Conservation (phyloP, 2,329 filamentous ascomycete genomes). For the Colletotrichum abscissum region DNA sequence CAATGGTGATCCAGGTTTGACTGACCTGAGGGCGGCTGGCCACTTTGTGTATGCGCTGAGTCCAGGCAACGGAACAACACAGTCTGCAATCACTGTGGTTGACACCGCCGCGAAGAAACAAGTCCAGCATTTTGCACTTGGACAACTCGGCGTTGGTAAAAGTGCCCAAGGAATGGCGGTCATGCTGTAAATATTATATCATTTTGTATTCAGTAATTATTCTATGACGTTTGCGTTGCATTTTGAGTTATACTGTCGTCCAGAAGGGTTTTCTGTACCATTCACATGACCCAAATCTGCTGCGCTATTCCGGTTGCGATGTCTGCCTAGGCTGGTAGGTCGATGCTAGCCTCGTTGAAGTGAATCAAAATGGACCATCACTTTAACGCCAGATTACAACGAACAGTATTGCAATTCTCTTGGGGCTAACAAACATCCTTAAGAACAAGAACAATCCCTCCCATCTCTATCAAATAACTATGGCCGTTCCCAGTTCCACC, state of each 20-base stretch:
- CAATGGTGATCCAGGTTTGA: slow-evolving; percentile 63
- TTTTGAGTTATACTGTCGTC: too few species aligned
- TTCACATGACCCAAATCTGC: too few species aligned
- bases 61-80: slow-evolving; percentile 59
- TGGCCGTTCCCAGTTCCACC: too few species aligned
- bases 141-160: neutral
- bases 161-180: slow-evolving; percentile 31
- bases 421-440: neutral
- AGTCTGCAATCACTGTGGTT: slow-evolving; percentile 51
- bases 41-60: slow-evolving; percentile 68
- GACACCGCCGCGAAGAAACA: slow-evolving; percentile 40
- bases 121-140: slow-evolving; percentile 18
- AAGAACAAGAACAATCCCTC: neutral
- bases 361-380: too few species aligned
- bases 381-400: too few species aligned
- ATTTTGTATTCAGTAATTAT: too few species aligned
- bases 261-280: too few species aligned
- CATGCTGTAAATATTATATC: neutral
- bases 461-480: neutral
- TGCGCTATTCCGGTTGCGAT: too few species aligned
- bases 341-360: too few species aligned
- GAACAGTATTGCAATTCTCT: neutral
- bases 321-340: too few species aligned
- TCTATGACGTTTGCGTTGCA: too few species aligned
- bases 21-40: slow-evolving; percentile 64